Evolutionary conservation across 2,329 filamentous ascomycete genomes (phyloP).

Genomic region (Cladosporium sp.): DNA sequence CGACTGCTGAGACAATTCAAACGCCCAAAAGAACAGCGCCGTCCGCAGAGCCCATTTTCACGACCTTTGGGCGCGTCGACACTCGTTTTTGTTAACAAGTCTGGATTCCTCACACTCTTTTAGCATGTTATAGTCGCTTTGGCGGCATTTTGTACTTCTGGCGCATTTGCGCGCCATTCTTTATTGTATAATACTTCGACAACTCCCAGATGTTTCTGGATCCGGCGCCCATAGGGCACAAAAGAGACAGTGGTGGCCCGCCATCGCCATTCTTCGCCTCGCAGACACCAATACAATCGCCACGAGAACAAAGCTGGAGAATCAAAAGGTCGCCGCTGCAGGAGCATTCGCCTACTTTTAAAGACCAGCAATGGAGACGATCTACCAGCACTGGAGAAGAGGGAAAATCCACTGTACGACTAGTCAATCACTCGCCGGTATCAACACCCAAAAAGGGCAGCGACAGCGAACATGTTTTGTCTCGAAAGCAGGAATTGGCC

Average conservation of each 20-base stretch:
- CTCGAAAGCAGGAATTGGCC: constrained; percentile 15
- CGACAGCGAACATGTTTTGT: constrained; percentile 13
- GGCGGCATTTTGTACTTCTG: background rate
- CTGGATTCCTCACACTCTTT: constrained; percentile 17
- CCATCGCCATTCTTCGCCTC: constrained; percentile 22
- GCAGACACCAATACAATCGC: constrained; percentile 18
- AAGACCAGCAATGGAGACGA: constrained; percentile 17
- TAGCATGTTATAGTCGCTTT: constrained; percentile 18
- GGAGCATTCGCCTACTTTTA: constrained; percentile 24
- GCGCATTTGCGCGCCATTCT: constrained; percentile 6
- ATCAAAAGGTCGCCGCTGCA: constrained; percentile 22
- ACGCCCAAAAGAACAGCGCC: constrained; percentile 10
- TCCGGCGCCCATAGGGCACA: constrained; percentile 23
- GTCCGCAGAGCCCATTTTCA: background rate
- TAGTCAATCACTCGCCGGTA: constrained; percentile 27
- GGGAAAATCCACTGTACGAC: constrained; percentile 28
- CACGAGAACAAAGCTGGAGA: constrained; percentile 20
- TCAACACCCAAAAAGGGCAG: constrained; percentile 14
- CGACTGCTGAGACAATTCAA: constrained; percentile 21
- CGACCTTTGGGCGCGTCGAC: constrained; percentile 5
- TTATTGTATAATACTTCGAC: constrained; percentile 9
- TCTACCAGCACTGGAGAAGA: constrained; percentile 10
- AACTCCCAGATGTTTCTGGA: constrained; percentile 29
- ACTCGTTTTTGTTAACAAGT: background rate
- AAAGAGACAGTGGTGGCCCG: constrained; percentile 10